Base-by-base conservation (phyloP, 2,329 filamentous ascomycete genomes). In the Karstenula rhodostoma region DNA sequence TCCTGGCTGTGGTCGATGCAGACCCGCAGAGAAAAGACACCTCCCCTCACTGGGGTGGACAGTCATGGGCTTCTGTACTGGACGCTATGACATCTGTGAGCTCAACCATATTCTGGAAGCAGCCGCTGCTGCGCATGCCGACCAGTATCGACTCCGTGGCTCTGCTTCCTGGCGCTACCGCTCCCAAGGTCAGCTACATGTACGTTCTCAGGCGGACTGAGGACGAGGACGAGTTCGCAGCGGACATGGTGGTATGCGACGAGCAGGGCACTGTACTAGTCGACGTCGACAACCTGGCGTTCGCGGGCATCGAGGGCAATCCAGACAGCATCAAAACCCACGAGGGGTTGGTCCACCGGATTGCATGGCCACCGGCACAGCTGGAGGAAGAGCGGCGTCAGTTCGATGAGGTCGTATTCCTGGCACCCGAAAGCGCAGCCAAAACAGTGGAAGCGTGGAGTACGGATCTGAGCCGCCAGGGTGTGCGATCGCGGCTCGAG, bases 1-100 rank as follows among this genome's bases (percentile, higher is more conserved):
- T 81, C 76, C 62, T 82, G 15, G 77, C 73, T 6, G 60, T 59
- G 3, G 78, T 81, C 9, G 78, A 80, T 55, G 65, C 71, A n/a
- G 64, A 61, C 32, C 77, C 73, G 3, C 22, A 54, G 35, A 9
- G 52, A 63, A 47, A 22, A 61, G 59, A n/a, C 65, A 60, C 27
- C 60, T 61, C 9, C 2, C n/a, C 52, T 59, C 56, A 62, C 5
- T 77, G 73, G 73, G 66, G 72, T 35, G 25, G 53, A 0, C 33
- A 56, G 0, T 78, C 75, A 2, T 79, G 73, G 76, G 77, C 77
- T 8, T 70, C 78, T 1, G 63, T 79, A 9, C 62, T 81, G 6
- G 78, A 81, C 49, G 71, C 78, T 1, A 77, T 77, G 5, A 79
- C 77, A 0, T 81, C 79, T 0, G 69, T 81, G 3, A 76, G 76